These are phyloP conservation scores for Eutrema yunnanense DNA, from an alignment of 345 rosid genomes.

Conservation along the genomic window DNA sequence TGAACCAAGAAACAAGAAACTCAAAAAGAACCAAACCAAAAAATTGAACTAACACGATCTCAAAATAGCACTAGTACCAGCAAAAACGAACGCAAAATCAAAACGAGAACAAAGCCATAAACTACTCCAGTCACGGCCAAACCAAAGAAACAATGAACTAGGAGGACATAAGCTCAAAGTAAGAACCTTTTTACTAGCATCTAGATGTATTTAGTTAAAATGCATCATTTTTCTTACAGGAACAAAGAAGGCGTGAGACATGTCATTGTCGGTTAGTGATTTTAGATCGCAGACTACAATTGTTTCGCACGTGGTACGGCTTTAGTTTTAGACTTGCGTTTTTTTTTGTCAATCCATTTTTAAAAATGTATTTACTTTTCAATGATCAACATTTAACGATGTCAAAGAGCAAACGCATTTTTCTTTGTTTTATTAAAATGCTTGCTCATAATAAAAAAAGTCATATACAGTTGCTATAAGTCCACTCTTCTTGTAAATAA, in stretches of 20 bases:
- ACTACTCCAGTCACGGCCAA: too few species aligned
- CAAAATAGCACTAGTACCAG: too few species aligned
- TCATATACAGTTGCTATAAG: background rate
- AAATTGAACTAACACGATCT: too few species aligned
- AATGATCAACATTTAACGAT: background rate
- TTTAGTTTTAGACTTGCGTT: background rate
- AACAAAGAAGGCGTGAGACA: background rate
- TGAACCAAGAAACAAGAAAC: too few species aligned
- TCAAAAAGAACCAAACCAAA: too few species aligned
- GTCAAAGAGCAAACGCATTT: background rate
- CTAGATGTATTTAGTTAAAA: background rate
- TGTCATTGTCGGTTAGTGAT: slow-evolving; percentile 16
- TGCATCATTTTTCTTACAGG: background rate
- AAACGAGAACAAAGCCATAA: too few species aligned
- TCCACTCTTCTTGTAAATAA: background rate
- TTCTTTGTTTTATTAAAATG: background rate
- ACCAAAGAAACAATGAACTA: too few species aligned
- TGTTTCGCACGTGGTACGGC: slow-evolving; percentile 20
- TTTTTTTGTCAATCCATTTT: background rate
- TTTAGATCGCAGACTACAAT: slow-evolving; percentile 17
- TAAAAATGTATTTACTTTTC: background rate
- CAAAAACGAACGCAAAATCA: too few species aligned
- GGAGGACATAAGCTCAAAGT: too few species aligned
- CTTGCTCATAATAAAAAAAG: background rate
- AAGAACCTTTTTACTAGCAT: background rate